Percentiles rank a stretch among this genome's conserved stretches.
phyloP scores from a whole-genome alignment of 164 flowering plant genomes.

The Paratinospora sagittata region DNA sequence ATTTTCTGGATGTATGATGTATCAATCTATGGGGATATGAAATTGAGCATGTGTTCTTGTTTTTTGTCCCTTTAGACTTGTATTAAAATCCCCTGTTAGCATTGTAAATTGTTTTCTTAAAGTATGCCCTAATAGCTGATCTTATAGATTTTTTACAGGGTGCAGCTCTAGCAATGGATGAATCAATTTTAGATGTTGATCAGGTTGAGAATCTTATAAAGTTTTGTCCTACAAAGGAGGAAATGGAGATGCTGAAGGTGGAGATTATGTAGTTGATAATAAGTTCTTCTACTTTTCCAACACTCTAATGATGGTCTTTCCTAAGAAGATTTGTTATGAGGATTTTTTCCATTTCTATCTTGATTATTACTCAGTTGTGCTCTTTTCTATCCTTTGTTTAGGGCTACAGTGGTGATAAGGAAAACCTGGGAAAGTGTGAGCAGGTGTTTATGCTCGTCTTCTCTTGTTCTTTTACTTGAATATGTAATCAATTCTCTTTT shows the following conservation, averaged over 20 bases:
- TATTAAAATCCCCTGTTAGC: too few species aligned
- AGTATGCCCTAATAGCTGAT: not conserved
- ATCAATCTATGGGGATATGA: too few species aligned
- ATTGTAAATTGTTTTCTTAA: too few species aligned
- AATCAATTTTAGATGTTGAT: constrained; percentile 83
- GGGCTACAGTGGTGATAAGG: constrained; percentile 73
- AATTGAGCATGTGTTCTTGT: too few species aligned
- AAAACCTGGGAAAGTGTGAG: constrained; percentile 84
- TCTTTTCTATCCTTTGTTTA: constrained; percentile 14
- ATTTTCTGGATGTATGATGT: too few species aligned
- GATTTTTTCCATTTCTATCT: not conserved
- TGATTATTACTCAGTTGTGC: too few species aligned
- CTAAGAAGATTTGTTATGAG: not conserved
- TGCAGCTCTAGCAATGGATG: constrained; percentile 91
- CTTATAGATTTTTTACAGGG: constrained; percentile 35
- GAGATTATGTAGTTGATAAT: constrained; percentile 1
- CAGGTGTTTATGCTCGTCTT: constrained; percentile 38
- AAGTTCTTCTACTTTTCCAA: too few species aligned
- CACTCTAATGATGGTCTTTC: not conserved
- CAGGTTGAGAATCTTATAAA: constrained; percentile 95
- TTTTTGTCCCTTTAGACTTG: too few species aligned
- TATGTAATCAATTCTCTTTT: too few species aligned
- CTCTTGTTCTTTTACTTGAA: too few species aligned
- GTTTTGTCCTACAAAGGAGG: constrained; percentile 96
- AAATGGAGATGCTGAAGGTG: constrained; percentile 96